Base-by-base conservation (phyloP, 2,329 filamentous ascomycete species). In the Fusarium concolor region DNA sequence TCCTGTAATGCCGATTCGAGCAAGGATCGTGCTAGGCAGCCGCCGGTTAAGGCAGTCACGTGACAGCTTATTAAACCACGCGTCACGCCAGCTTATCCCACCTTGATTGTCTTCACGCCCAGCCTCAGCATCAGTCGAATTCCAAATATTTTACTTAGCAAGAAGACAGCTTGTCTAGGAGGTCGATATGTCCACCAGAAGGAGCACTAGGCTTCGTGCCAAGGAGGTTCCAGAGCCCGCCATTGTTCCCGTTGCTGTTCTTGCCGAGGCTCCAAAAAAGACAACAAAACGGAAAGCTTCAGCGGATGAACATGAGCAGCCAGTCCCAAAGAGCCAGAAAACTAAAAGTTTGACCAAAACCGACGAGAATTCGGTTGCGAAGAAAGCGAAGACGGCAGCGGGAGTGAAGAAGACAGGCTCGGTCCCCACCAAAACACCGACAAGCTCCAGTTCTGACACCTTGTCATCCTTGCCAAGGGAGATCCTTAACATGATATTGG, bases 401-500 rank as follows among this genome's bases (percentile, higher is more conserved):
- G n/a, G 20, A 11, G 24, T 24, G 15, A 31, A 11, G 12, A 51
- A 54, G 9, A 12, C 8, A 5, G 43, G 28, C 14, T 28, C 41
- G 12, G 7, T 24, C 7, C 8, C 41, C 12, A 33, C 47, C 10
- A 39, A 44, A 17, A 1, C 20, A 24, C 5, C 10, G 6, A 26
- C 15, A 18, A 20, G n/a, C 38, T 14, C 56, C 18, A 11, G 18
- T 4, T 22, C 29, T 9, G 60, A 46, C 12, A 4, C 20, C 18
- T 31, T 68, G 3, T 57, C 44, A 15, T 55, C 53, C 1, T 31
- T 70, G 10, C 70, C 70, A 1, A 49, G 33, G 17, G 70, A 72
- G 31, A 55, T 72, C 31, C 14, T 72, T 15, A 29, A 62, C 24
- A 15, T 69, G 47, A 56, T 73, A 3, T 22, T 72, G 8, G 18